Evolutionary conservation across 768 basidiomycete genomes (phyloP), one percentile per base, ranked within the genome.

Genomic region (Pseudohyphozyma bogoriensis): DNA sequence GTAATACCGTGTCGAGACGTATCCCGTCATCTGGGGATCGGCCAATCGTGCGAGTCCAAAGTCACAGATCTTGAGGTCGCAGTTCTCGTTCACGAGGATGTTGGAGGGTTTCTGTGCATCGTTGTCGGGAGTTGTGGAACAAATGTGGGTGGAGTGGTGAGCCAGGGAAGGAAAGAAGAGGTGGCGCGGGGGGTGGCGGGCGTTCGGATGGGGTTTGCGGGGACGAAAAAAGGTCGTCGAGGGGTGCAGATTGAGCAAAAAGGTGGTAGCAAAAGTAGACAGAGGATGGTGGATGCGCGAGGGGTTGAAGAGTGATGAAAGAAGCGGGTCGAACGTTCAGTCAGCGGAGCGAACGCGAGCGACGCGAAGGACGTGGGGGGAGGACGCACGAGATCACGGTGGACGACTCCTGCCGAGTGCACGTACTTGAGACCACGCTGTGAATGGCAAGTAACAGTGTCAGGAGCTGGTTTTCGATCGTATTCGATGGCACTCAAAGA

Each of bases 1-100:
- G 74, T 99, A 99, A 77, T 99, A 99, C 68, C 95, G 81, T 54
- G 95, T 99, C 59, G 95, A 97, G 63, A 97, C 95, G 72, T 97
- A 99, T 64, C 95, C 95, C 1, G 95, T 99, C 95, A 99, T 99
- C 74, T 99, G 95, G 7, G 93, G 93, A 73, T 99, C 95, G 75
- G 97, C 95, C 65, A 99, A 92, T 55, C 95, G 87, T 37, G 95
- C 95, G 42, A 99, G 80, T 60, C 95, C 95, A 74, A 99, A 99
- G 75, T 99, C 95, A 73, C 95, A 99, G 71, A 97, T 97, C 90
- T 93, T 95, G 69, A 99, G 81, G 75, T 99, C 95, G 73, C 95
- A 99, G 74, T 99, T 99, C 77, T 99, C 95, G 72, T 99, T 99
- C 66, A 99, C 91, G 65, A 99, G 86, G 69, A 99, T 97, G 75